phyloP scores from a whole-genome alignment of 164 flowering plant genomes.

The Aristolochia fimbriata region DNA sequence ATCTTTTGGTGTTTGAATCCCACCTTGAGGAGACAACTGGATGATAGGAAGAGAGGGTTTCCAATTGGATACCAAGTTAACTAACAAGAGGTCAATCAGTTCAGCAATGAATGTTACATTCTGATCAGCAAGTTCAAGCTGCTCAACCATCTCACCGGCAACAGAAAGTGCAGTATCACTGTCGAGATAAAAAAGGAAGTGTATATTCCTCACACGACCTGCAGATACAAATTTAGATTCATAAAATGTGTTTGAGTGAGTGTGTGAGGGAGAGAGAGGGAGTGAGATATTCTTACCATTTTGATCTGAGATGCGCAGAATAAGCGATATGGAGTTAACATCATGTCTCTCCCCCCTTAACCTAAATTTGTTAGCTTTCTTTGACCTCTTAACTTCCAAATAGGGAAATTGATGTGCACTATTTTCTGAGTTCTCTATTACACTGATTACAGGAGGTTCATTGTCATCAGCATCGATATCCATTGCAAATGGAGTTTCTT shows the following conservation, averaged over 20 bases:
- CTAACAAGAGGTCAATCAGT: conserved; percentile 51
- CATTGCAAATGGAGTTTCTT: conserved; percentile 36
- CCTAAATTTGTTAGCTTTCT: conserved; percentile 45
- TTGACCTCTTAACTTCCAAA: conserved; percentile 42
- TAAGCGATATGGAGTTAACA: conserved; percentile 51
- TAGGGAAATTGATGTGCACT: conserved; percentile 6
- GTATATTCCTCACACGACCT: conserved; percentile 61
- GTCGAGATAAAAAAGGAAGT: conserved; percentile 58
- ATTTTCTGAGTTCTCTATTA: conserved; percentile 8
- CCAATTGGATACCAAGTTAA: conserved; percentile 54
- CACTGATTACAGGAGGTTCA: conserved; percentile 15
- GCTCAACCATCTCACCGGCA: conserved; percentile 85
- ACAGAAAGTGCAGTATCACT: conserved; percentile 68
- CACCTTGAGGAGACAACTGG: conserved; percentile 19
- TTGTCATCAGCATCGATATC: conserved; percentile 50
- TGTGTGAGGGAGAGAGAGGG: not conserved
- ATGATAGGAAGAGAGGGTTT: conserved; percentile 29
- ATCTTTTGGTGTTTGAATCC: conserved; percentile 7
- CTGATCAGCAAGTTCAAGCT: conserved; percentile 56
- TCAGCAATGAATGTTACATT: conserved; percentile 71
- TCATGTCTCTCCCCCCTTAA: conserved; percentile 52
- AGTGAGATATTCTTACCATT: conserved; percentile 27
- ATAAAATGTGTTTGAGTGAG: not conserved
- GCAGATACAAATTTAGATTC: conserved; percentile 13
- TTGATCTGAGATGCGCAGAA: conserved; percentile 48